Percentiles rank a stretch among this genome's conserved stretches.
These are phyloP conservation scores for Penicillium nucicola DNA, from an alignment of 495 filamentous ascomycete species.

Conservation along the genomic window DNA sequence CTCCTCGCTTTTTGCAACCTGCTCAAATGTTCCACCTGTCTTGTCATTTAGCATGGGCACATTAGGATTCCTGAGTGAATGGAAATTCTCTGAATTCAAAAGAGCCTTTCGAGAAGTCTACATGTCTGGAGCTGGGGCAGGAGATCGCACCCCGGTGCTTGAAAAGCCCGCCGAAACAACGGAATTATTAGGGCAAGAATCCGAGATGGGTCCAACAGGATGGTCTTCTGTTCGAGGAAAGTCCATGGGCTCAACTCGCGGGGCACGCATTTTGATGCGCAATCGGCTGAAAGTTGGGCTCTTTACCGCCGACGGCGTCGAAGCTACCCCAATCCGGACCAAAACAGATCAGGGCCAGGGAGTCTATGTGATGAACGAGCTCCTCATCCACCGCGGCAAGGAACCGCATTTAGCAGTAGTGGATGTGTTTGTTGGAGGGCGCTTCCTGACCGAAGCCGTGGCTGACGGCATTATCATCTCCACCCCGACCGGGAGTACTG, in stretches of 20 bases:
- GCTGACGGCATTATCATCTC: constrained; percentile 93
- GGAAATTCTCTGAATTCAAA: constrained; percentile 90
- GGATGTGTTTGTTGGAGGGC: constrained; percentile 78
- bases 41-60: constrained; percentile 96
- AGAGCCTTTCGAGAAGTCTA: constrained; percentile 89
- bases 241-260: constrained; percentile 70
- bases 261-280: constrained; percentile 76
- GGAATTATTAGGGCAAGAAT: constrained; percentile 15
- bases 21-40: constrained; percentile 80
- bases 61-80: constrained; percentile 91
- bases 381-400: constrained; percentile 86
- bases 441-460: constrained; percentile 86
- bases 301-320: constrained; percentile 59
- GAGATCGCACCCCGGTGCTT: constrained; percentile 39
- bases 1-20: constrained; percentile 84
- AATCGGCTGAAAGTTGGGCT: constrained; percentile 82
- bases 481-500: constrained; percentile 91
- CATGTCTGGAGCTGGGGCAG: constrained; percentile 75
- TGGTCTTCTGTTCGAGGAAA: constrained; percentile 78
- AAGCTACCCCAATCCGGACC: constrained; percentile 36
- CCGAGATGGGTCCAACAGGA: constrained; percentile 38
- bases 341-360: constrained; percentile 39
- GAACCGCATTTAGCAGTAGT: constrained; percentile 88
- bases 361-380: constrained; percentile 91
- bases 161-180: constrained; percentile 22